These are phyloP conservation scores for Chiua virens DNA, from an alignment of 768 basidiomycete species.

Conservation along the genomic window DNA sequence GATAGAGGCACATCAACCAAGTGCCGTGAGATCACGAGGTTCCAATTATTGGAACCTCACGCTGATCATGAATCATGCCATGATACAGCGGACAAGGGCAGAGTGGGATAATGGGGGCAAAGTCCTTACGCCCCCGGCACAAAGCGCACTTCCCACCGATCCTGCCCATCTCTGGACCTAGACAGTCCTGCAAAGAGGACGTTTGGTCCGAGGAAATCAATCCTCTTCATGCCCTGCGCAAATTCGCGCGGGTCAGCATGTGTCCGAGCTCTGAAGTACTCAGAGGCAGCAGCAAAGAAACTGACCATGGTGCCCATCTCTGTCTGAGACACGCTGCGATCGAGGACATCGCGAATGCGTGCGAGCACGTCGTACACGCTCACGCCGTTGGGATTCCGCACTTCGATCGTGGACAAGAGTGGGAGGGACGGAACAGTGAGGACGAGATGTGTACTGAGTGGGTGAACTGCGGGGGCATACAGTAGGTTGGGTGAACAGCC, in stretches of 20 bases:
- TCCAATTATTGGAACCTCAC: slow-evolving; percentile 13
- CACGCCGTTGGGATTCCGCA: slow-evolving; percentile 26
- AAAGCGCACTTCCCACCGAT: slow-evolving; percentile 32
- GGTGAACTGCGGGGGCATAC: slow-evolving; percentile 24
- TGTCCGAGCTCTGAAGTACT: slow-evolving; percentile 30
- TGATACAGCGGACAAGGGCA: not conserved
- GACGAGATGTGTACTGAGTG: slow-evolving; percentile 11
- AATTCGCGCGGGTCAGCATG: slow-evolving; percentile 34
- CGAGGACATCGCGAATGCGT: slow-evolving; percentile 27
- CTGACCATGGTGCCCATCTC: slow-evolving; percentile 29
- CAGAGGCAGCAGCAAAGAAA: slow-evolving; percentile 21
- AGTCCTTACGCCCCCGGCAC: slow-evolving; percentile 14
- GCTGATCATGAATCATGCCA: slow-evolving; percentile 4
- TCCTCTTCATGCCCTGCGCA: slow-evolving; percentile 39
- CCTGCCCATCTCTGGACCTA: slow-evolving; percentile 24
- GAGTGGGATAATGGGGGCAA: not conserved
- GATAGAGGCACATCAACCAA: slow-evolving; percentile 4
- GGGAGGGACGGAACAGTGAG: slow-evolving; percentile 25
- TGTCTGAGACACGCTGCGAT: slow-evolving; percentile 22
- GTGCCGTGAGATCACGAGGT: slow-evolving; percentile 1
- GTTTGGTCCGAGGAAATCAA: slow-evolving; percentile 37
- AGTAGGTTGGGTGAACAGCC: slow-evolving; percentile 18
- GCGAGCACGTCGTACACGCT: slow-evolving; percentile 29
- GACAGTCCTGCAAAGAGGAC: slow-evolving; percentile 33
- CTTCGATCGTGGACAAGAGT: slow-evolving; percentile 30